Evolutionary conservation across 2,329 filamentous ascomycete genomes (phyloP).

Genomic region (Bertia moriformis): DNA sequence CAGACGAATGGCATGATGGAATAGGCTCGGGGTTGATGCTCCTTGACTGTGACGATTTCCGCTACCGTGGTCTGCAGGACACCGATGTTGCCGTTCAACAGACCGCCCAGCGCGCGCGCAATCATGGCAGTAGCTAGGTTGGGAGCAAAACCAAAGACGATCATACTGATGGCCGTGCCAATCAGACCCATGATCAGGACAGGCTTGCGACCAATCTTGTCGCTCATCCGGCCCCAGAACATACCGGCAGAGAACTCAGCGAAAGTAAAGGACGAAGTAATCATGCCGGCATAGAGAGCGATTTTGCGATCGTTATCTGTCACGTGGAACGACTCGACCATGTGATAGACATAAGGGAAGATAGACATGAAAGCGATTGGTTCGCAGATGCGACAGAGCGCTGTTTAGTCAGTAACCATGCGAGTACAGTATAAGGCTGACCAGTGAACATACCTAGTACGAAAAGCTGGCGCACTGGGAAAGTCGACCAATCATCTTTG

Average conservation of each 20-base stretch:
- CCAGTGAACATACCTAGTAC: conserved; percentile 27
- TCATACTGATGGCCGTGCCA: conserved; percentile 82
- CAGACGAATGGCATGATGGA: conserved; percentile 97
- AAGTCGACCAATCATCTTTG: conserved; percentile 22
- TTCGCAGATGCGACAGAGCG: conserved; percentile 89
- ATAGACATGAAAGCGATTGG: conserved; percentile 99
- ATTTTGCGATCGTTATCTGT: conserved; percentile 67
- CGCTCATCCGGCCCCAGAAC: conserved; percentile 85
- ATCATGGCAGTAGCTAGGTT: conserved; percentile 71
- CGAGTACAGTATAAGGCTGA: not conserved
- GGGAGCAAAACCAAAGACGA: conserved; percentile 80
- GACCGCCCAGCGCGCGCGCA: conserved; percentile 74
- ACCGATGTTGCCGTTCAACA: conserved; percentile 92
- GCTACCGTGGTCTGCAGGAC: conserved; percentile 90
- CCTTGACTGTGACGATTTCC: conserved; percentile 81
- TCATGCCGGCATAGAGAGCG: conserved; percentile 85
- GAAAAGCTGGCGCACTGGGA: conserved; percentile 42
- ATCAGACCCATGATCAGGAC: conserved; percentile 78
- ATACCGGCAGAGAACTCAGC: conserved; percentile 88
- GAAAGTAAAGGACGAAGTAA: conserved; percentile 90
- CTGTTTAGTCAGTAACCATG: conserved; percentile 24
- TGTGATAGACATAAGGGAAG: conserved; percentile 95
- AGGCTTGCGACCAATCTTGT: conserved; percentile 81
- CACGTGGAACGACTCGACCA: conserved; percentile 84
- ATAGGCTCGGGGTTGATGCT: conserved; percentile 87